Base-by-base conservation (phyloP, 2,329 filamentous ascomycete species). In the Cyphellophora europaea region DNA sequence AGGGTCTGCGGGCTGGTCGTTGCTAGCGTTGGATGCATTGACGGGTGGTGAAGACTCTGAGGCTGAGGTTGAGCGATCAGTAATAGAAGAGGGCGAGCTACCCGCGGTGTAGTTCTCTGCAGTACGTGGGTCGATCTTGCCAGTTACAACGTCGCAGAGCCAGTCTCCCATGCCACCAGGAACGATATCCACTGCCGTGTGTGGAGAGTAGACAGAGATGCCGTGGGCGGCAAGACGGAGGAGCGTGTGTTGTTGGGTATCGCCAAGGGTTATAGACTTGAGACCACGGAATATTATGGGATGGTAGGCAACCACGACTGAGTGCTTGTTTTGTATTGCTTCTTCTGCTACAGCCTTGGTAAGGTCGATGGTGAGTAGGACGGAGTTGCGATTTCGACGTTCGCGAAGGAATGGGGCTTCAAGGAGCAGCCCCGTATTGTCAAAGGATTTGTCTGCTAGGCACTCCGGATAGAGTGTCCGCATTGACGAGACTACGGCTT, bases 231-330 rank as follows among this genome's bases (percentile, higher is more conserved):
- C 82, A 10, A 98, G 72, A 29, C 80, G 74, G 3, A 98, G 70
- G 19, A 98, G 74, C 5, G 84, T 84, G 28, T 79, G 73, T 56
- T 98, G 91, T 58, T 96, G 91, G 6, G 85, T 74, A 54, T 98
- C 83, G 42, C 72, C 71, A 31, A 87, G 73, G 19, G 85, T 93
- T 54, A 98, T 67, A 45, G 84, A 81, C 62, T 95, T 98, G 48
- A 98, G 71, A 35, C 83, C 83, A 32, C 83, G 78, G 68, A 98
- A 98, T 55, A 98, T 96, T 56, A 96, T 91, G 14, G 91, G 91
- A 61, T 98, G 91, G 58, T 98, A 98, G 52, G 86, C 82, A 37
- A 98, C 71, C 35, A 98, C 76, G 41, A 93, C 75, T 5, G 81
- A 85, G 42, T 77, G 83, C 25, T 76, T 74, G 40, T 81, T 72